Evolutionary conservation across 139 green algal species (phyloP).

Genomic region (Asterochloris erici): DNA sequence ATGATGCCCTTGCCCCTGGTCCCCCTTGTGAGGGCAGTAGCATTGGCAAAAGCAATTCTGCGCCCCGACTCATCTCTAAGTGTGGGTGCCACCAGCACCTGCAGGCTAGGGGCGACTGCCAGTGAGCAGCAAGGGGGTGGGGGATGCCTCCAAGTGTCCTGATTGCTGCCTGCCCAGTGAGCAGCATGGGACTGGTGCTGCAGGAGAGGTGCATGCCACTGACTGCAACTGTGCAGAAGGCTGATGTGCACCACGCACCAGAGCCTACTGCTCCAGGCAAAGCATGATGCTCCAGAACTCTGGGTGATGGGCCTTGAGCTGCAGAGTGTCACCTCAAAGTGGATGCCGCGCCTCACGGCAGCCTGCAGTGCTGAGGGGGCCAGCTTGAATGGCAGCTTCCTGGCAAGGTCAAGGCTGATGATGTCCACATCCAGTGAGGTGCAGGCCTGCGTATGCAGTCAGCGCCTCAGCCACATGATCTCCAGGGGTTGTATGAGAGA

Average conservation of each 20-base stretch:
- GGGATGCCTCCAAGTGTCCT: no score
- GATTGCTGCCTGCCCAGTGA: no score
- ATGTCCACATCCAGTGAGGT: constrained; percentile 56
- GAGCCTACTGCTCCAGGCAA: no score
- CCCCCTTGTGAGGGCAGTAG: constrained; percentile 39
- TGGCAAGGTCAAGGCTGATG: constrained; percentile 50
- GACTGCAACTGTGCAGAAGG: no score
- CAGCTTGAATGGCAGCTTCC: constrained; percentile 42
- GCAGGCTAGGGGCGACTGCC: neutral
- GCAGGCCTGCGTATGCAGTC: constrained; percentile 39
- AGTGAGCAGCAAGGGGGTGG: no score
- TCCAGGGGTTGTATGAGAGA: neutral
- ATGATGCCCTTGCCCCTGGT: constrained; percentile 49
- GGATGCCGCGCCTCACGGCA: constrained; percentile 50
- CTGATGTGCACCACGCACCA: no score
- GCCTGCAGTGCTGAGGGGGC: constrained; percentile 27
- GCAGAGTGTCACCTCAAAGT: constrained; percentile 60
- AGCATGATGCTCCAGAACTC: no score
- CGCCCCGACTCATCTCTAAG: constrained; percentile 32
- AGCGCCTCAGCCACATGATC: neutral
- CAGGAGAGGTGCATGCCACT: no score
- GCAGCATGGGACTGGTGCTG: no score
- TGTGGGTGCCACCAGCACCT: constrained; percentile 38
- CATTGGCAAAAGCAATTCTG: constrained; percentile 54
- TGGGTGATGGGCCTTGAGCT: no score